phyloP scores from a whole-genome alignment of 2,329 filamentous ascomycete genomes.

The Fusarium ambrosium region DNA sequence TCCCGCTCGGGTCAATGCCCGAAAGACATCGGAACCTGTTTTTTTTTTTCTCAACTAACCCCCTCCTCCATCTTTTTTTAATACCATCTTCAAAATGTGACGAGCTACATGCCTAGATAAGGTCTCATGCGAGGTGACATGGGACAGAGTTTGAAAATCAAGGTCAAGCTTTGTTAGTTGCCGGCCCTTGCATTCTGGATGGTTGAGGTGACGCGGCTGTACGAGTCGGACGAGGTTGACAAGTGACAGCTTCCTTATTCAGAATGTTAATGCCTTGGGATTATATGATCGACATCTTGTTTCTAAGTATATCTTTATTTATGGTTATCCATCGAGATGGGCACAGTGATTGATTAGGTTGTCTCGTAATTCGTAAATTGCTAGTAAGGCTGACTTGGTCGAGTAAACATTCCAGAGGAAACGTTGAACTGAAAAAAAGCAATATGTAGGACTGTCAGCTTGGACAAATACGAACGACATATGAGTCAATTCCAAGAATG shows the following conservation, averaged over 20 bases:
- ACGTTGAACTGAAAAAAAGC: neutral
- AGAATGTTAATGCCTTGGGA: neutral
- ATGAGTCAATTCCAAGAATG: neutral
- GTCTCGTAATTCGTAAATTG: neutral
- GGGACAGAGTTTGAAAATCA: neutral
- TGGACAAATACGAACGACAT: neutral
- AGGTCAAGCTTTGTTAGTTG: neutral
- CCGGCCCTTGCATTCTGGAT: neutral
- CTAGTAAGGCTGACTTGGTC: neutral
- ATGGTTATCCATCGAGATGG: neutral
- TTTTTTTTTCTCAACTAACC: neutral
- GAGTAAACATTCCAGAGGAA: neutral
- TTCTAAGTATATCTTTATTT: neutral
- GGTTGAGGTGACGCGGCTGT: neutral
- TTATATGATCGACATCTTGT: neutral
- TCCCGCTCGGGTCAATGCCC: neutral
- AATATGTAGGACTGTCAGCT: neutral
- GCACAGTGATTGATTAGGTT: neutral
- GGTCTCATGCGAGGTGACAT: neutral
- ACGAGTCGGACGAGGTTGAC: neutral
- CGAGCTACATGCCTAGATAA: neutral
- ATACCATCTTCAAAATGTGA: neutral
- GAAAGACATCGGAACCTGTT: constrained; percentile 1
- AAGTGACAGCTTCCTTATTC: constrained; percentile 1
- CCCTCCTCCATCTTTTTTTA: neutral